These are phyloP conservation scores for Kwoniella dejecticola DNA, from an alignment of 768 basidiomycete species.

Conservation along the genomic window DNA sequence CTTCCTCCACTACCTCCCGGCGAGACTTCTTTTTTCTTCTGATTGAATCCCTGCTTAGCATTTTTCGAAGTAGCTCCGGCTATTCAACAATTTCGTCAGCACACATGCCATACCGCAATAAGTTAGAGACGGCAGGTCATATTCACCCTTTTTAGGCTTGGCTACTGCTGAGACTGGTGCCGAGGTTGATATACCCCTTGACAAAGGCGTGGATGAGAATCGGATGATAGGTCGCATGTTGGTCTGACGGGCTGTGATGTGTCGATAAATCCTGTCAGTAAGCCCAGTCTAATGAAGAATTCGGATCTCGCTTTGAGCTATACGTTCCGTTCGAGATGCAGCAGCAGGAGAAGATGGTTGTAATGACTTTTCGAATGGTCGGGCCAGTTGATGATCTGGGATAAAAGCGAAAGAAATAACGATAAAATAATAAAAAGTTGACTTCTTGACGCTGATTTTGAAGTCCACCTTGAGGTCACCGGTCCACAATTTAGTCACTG, in stretches of 20 bases:
- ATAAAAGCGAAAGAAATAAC: slow-evolving; percentile 28
- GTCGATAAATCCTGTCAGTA: too few relatives aligned
- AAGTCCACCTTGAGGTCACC: neutral
- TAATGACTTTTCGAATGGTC: neutral
- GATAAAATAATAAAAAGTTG: slow-evolving; percentile 24
- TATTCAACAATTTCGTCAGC: neutral
- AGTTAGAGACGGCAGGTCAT: too few relatives aligned
- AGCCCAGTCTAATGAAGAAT: too few relatives aligned
- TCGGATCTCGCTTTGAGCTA: too few relatives aligned
- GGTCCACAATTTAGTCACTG: neutral
- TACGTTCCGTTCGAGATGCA: too few relatives aligned
- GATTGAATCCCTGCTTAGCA: slow-evolving; percentile 20
- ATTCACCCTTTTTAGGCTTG: slow-evolving; percentile 29
- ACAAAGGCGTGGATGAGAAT: slow-evolving; percentile 19
- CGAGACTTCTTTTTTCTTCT: slow-evolving; percentile 20
- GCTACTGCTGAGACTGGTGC: slow-evolving; percentile 27
- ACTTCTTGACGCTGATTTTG: neutral
- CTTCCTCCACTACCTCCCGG: slow-evolving; percentile 22
- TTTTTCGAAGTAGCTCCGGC: slow-evolving; percentile 6
- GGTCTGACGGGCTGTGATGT: neutral
- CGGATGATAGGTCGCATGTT: slow-evolving; percentile 23
- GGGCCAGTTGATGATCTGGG: neutral
- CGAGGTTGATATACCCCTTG: slow-evolving; percentile 29
- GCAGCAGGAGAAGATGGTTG: too few relatives aligned
- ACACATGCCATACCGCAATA: too few relatives aligned